These are phyloP conservation scores for Syzygium syzygioides DNA, from an alignment of 441 rosid species.

Conservation along the genomic window DNA sequence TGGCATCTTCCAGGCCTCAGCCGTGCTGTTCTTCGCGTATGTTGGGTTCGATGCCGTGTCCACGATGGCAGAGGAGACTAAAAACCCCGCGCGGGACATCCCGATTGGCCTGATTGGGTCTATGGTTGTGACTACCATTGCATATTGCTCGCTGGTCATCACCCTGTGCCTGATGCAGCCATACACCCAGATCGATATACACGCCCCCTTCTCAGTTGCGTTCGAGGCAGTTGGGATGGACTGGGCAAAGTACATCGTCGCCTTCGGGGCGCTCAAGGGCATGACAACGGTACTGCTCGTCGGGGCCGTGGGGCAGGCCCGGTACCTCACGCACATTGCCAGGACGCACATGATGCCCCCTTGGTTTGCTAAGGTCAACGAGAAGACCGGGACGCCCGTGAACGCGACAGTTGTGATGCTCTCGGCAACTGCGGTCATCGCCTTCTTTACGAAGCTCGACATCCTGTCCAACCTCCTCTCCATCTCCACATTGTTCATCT, in stretches of 20 bases:
- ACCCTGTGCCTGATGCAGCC: constrained; percentile 63
- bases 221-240: constrained; percentile 49
- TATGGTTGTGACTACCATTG: constrained; percentile 36
- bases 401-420: constrained; percentile 68
- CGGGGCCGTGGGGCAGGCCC: constrained; percentile 60
- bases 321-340: constrained; percentile 75
- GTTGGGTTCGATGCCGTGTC: constrained; percentile 76
- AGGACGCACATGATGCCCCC: constrained; percentile 86
- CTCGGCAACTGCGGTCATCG: constrained; percentile 47
- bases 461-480: constrained; percentile 54
- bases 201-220: constrained; percentile 72
- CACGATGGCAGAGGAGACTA: constrained; percentile 80
- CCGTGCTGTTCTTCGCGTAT: constrained; percentile 73
- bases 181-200: constrained; percentile 15
- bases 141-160: constrained; percentile 46
- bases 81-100: constrained; percentile 57
- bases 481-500: constrained; percentile 62
- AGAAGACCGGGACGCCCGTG: constrained; percentile 61
- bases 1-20: constrained; percentile 52
- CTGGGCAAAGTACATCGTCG: constrained; percentile 82
- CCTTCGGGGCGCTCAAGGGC: constrained; percentile 70
- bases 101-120: constrained; percentile 81
- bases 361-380: constrained; percentile 59
- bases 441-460: constrained; percentile 50
- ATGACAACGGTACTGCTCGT: constrained; percentile 74